Base-by-base conservation (phyloP, 2,329 filamentous ascomycete species). In the Dothideomycetes sp. region DNA sequence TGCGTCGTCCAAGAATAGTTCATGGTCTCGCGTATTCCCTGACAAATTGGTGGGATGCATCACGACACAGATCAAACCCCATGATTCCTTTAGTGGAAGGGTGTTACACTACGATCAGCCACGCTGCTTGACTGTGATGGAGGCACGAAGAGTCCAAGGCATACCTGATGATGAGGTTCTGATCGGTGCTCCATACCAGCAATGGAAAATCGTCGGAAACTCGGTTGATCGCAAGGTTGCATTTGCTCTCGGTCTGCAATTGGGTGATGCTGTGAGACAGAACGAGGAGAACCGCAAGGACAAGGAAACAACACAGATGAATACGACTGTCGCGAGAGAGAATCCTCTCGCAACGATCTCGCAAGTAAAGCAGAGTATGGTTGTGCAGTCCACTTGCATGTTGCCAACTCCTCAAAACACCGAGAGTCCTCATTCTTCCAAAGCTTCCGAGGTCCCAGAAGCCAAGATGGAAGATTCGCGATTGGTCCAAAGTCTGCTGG, bases 191-290 rank as follows among this genome's bases (percentile, higher is more conserved):
- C 56, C 69, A 0, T 8, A 25, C 0, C 63, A 77, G 1, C 79
- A 84, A 53, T 78, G 74, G 63, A 73, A 69, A 41, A 74, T 84
- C 15, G 67, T 88, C 0, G 85, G 85, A 0, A 93, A 93, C 56
- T 84, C 79, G 19, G 84, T 93, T 0, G 75, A 83, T 3, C 65
- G 83, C 7, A 73, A 76, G 17, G 73, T 84, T 1, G 74, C 82
- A 0, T 58, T 86, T 13, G 75, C 76, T 0, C 56, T 87, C 1
- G 84, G 84, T 0, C 52, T 83, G 4, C 64, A 69, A 8, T 61
- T 87, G 10, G 65, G 79, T 6, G 70, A 80, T 46, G 80, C 80
- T 0, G 77, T 63, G 64, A 28, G 6, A 15, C 27, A 30, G n/a
- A 30, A 10, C n/a, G 6, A n/a, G 7, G n/a, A 30, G n/a, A 15